Percentiles rank a stretch among this genome's conserved stretches.
phyloP scores from a whole-genome alignment of 164 flowering plant species.

The Cinnamomum micranthum region DNA sequence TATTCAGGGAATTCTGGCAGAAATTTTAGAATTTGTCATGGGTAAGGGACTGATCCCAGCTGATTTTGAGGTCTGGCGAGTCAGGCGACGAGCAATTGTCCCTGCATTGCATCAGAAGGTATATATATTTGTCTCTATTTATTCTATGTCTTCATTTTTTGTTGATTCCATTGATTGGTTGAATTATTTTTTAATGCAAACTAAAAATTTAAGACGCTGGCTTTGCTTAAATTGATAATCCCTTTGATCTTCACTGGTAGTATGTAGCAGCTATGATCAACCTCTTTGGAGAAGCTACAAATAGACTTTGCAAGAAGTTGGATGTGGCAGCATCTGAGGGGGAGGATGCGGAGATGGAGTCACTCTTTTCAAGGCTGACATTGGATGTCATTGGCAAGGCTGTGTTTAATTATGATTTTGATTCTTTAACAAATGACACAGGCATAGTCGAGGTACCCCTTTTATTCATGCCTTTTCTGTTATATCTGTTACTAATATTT shows the following conservation, averaged over 20 bases:
- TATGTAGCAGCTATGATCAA: constrained; percentile 89
- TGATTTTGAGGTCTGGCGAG: constrained; percentile 98
- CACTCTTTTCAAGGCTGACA: constrained; percentile 92
- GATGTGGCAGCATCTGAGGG: constrained; percentile 79
- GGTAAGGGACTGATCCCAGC: constrained; percentile 99
- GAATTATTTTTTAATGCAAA: background rate
- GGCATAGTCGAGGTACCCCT: constrained; percentile 84
- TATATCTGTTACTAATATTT: background rate
- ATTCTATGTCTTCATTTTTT: background rate
- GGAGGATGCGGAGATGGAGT: constrained; percentile 98
- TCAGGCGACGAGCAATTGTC: constrained; percentile 82
- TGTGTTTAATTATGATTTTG: constrained; percentile 96
- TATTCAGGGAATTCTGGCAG: constrained; percentile 86
- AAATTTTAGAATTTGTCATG: constrained; percentile 96
- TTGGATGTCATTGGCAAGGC: constrained; percentile 97
- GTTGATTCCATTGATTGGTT: background rate
- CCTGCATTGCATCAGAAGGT: constrained; percentile 96
- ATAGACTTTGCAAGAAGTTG: constrained; percentile 83
- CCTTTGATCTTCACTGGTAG: constrained; percentile 29
- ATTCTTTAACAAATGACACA: constrained; percentile 83
- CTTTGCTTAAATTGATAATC: background rate
- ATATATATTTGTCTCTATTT: background rate
- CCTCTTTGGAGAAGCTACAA: constrained; percentile 82
- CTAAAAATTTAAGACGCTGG: background rate
- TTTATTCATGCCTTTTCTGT: background rate